Evolutionary conservation across 2,329 filamentous ascomycete genomes (phyloP).

Genomic region (Colletotrichum tofieldiae): DNA sequence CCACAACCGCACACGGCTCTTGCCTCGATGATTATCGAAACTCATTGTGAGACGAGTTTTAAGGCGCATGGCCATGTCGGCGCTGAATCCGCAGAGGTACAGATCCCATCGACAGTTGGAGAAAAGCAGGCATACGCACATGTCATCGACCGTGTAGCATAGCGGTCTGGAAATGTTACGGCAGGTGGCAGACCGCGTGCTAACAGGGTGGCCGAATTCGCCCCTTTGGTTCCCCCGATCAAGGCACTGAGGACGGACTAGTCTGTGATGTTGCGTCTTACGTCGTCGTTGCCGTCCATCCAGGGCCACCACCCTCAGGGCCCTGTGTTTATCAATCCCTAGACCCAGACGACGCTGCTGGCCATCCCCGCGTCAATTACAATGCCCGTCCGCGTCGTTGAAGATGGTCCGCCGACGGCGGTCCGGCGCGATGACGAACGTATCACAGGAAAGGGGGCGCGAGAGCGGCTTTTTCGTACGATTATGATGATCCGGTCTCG

Average conservation of each 20-base stretch:
- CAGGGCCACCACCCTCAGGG: slow-evolving; percentile 10
- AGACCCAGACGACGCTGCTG: slow-evolving; percentile 17
- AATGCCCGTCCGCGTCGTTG: slow-evolving; percentile 3
- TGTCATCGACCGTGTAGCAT: slow-evolving; percentile 1
- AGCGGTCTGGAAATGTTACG: neutral
- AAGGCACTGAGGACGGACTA: slow-evolving; percentile 10
- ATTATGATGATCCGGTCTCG: slow-evolving; percentile 28
- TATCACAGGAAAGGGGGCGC: slow-evolving; percentile 2
- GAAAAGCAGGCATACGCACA: neutral
- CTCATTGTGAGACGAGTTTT: slow-evolving; percentile 2
- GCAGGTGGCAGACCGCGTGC: slow-evolving; percentile 14
- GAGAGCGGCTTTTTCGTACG: slow-evolving; percentile 28
- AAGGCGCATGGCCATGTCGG: slow-evolving; percentile 1
- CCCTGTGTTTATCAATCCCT: slow-evolving; percentile 32
- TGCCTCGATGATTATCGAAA: neutral
- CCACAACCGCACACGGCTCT: slow-evolving; percentile 15
- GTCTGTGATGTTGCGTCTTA: slow-evolving; percentile 9
- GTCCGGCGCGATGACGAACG: slow-evolving; percentile 23
- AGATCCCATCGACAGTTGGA: neutral
- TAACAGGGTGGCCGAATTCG: slow-evolving; percentile 14
- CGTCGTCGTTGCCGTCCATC: slow-evolving; percentile 18
- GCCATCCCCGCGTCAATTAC: slow-evolving; percentile 10
- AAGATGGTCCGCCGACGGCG: neutral
- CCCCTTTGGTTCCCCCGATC: slow-evolving; percentile 5
- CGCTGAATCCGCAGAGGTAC: slow-evolving; percentile 11